These are phyloP conservation scores for Colletotrichum liriopes DNA, from an alignment of 2,329 filamentous ascomycete genomes.

Conservation along the genomic window DNA sequence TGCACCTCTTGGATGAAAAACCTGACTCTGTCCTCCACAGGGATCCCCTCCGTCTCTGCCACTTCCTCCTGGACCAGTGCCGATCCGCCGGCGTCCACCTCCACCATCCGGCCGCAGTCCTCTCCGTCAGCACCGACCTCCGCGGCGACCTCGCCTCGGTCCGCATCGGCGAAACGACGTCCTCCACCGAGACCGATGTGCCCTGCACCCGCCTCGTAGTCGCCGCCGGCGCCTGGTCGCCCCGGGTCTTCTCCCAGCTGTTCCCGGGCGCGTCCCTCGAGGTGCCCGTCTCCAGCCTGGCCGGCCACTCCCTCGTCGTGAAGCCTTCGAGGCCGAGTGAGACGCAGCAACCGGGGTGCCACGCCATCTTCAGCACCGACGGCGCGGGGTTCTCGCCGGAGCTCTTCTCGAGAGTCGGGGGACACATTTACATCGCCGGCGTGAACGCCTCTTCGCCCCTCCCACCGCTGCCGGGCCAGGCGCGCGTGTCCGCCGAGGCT, in stretches of 20 bases:
- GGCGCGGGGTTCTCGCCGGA: conserved; percentile 76
- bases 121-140: conserved; percentile 66
- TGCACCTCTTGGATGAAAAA: not conserved
- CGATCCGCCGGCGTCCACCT: conserved; percentile 74
- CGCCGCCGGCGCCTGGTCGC: conserved; percentile 80
- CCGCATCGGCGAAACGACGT: conserved; percentile 61
- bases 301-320: conserved; percentile 81
- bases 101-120: conserved; percentile 74
- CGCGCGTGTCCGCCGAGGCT: conserved; percentile 57
- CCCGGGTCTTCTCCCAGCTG: conserved; percentile 73
- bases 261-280: conserved; percentile 70
- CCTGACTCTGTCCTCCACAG: conserved; percentile 54
- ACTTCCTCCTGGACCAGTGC: conserved; percentile 74
- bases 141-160: conserved; percentile 67
- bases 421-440: conserved; percentile 81
- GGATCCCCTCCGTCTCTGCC: conserved; percentile 77
- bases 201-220: conserved; percentile 78
- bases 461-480: conserved; percentile 69
- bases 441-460: conserved; percentile 75
- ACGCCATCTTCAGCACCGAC: conserved; percentile 79
- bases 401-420: conserved; percentile 76
- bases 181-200: conserved; percentile 65
- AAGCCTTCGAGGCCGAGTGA: conserved; percentile 64
- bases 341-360: conserved; percentile 66
- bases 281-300: conserved; percentile 74